Evolutionary conservation across 1,139 yeast species (phyloP).

Genomic region (Blastobotrys indianensis): DNA sequence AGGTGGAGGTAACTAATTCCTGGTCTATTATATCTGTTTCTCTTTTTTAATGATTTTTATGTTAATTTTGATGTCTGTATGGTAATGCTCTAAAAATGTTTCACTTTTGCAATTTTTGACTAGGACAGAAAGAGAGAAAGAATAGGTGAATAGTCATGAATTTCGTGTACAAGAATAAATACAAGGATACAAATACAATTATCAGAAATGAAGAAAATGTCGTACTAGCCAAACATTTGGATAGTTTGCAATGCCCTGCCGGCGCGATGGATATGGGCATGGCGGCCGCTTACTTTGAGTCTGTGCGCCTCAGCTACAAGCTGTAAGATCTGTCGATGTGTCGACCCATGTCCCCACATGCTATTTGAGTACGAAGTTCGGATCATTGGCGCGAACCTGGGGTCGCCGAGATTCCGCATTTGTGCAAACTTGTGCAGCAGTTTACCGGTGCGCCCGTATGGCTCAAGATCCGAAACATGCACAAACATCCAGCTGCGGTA

Average conservation of each 20-base stretch:
- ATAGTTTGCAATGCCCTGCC: slow-evolving; percentile 7
- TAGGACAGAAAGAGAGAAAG: too few relatives aligned
- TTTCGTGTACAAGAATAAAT: too few relatives aligned
- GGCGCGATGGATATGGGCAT: slow-evolving; percentile 3
- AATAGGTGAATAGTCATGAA: too few relatives aligned
- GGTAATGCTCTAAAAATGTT: too few relatives aligned
- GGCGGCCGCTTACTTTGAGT: not conserved
- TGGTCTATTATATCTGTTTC: not conserved
- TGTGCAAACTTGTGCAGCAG: slow-evolving; percentile 1
- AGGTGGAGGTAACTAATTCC: not conserved
- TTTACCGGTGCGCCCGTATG: not conserved
- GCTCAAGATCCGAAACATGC: slow-evolving; percentile 6
- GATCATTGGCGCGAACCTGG: slow-evolving; percentile 8
- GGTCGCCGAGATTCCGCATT: slow-evolving; percentile 3
- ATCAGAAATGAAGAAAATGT: too few relatives aligned
- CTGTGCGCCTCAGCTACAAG: slow-evolving; percentile 1
- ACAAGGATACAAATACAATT: too few relatives aligned
- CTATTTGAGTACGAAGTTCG: slow-evolving; percentile 6
- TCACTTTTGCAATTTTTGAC: too few relatives aligned
- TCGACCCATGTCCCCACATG: slow-evolving; percentile 5
- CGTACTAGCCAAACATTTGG: not conserved
- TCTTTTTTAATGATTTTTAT: too few relatives aligned
- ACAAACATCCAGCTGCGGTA: slow-evolving; percentile 8
- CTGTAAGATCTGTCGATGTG: slow-evolving; percentile 2
- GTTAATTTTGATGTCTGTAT: too few relatives aligned